Percentiles rank a stretch among this genome's conserved stretches.
phyloP scores from a whole-genome alignment of 192 early-diverging fungal genomes.

The Podochytrium sp. region DNA sequence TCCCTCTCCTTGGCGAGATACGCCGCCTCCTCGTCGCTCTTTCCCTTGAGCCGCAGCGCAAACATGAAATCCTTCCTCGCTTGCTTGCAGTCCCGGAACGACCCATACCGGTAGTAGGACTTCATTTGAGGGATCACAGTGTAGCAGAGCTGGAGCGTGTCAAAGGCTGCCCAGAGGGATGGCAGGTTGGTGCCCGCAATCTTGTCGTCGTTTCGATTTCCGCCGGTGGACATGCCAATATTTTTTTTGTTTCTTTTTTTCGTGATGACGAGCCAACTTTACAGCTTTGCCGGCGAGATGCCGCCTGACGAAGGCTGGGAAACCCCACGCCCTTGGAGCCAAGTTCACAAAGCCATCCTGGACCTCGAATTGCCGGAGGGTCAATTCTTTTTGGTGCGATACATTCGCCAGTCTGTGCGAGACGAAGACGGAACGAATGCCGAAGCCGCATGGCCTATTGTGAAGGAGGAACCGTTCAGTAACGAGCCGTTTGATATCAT shows the following conservation, averaged over 20 bases:
- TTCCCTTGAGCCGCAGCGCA: conserved; percentile 47
- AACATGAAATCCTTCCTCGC: conserved; percentile 49
- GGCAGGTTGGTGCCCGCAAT: conserved; percentile 17
- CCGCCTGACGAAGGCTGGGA: not conserved
- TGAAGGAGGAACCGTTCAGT: not conserved
- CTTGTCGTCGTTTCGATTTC: not conserved
- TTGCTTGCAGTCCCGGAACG: conserved; percentile 45
- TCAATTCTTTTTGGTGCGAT: conserved; percentile 15
- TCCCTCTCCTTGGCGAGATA: conserved; percentile 38
- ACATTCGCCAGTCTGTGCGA: not conserved
- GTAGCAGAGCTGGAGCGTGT: conserved; percentile 36
- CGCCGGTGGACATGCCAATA: not conserved
- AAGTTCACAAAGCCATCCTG: not conserved
- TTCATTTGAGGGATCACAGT: conserved; percentile 45
- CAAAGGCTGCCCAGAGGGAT: conserved; percentile 23
- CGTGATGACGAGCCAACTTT: not conserved
- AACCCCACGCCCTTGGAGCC: not conserved
- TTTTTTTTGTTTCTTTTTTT: not conserved
- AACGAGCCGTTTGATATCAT: not conserved
- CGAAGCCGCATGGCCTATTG: conserved; percentile 16
- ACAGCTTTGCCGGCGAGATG: not conserved
- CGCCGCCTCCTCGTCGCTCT: conserved; percentile 36
- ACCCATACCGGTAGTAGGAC: conserved; percentile 55
- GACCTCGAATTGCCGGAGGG: conserved; percentile 6
- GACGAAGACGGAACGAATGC: not conserved